Evolutionary conservation across 163 green algal species (phyloP), one percentile per base, ranked within the genome.

Genomic region (Trebouxiophyceae sp.): DNA sequence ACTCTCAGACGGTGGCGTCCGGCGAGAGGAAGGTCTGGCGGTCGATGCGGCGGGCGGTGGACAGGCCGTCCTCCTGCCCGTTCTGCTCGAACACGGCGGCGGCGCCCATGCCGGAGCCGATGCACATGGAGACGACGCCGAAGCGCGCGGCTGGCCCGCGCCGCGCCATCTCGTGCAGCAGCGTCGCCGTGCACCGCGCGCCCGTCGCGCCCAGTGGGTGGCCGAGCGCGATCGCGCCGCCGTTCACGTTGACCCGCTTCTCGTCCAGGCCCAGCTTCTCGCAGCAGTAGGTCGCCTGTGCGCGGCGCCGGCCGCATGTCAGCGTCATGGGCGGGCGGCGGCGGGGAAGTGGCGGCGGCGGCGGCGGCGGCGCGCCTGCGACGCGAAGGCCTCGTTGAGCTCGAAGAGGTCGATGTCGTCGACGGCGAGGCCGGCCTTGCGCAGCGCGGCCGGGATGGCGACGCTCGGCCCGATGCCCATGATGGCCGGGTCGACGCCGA

Each of bases 61-160:
- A 29, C 24, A 81, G 23, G 5, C 45, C 28, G 62, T 89, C 83
- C 8, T 70, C 66, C 69, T 85, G 77, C 50, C 66, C 71, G 29
- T 86, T 82, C 4, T 34, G 28, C 86, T 98, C 94, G 76, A 97
- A 97, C 60, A 99, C 92, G 1, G 90, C 93, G 5, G 94, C 94
- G 0, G 92, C 94, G 45, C 94, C 94, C 95, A 99, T 99, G 75
- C 94, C 94, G 33, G 78, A 91, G 57, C 93, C 94, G 63, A 99
- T 98, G 85, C 94, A 99, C 93, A 99, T 98, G 50, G 82, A 93
- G 16, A 99, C 88, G 0, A 99, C 85, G 31, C 94, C 94, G 77
- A 95, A 98, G 56, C 89, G 83, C 1, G 86, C 80, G 16, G 67
- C 79, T 27, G 79, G 79, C 45, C 93, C 92, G 16, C 90, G 77